Percentiles rank a stretch among this genome's conserved stretches.
phyloP scores from a whole-genome alignment of 2,329 filamentous ascomycete genomes.

The Metarhizium anisopliae region DNA sequence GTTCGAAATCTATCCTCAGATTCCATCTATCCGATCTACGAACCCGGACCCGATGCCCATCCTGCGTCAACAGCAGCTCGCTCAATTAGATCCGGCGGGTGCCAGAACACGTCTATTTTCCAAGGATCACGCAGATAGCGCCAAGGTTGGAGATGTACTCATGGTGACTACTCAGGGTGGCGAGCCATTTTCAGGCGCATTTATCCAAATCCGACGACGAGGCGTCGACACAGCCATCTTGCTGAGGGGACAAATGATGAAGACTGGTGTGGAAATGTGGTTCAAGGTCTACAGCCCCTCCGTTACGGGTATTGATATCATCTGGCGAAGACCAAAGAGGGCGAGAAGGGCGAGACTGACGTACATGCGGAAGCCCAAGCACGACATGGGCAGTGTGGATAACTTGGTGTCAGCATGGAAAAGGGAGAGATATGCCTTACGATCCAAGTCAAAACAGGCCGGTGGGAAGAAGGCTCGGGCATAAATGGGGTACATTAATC shows the following conservation, averaged over 20 bases:
- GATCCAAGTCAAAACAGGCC: slow-evolving; percentile 23
- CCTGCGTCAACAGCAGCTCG: slow-evolving; percentile 61
- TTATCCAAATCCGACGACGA: slow-evolving; percentile 77
- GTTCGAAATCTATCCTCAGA: slow-evolving; percentile 47
- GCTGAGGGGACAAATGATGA: slow-evolving; percentile 76
- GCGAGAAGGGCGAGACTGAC: slow-evolving; percentile 80
- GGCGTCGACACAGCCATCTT: slow-evolving; percentile 84
- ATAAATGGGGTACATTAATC: slow-evolving; percentile 4
- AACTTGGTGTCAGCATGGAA: slow-evolving; percentile 55
- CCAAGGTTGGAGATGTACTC: slow-evolving; percentile 80
- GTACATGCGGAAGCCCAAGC: slow-evolving; percentile 81
- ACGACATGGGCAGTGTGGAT: slow-evolving; percentile 82
- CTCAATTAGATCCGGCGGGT: slow-evolving; percentile 73
- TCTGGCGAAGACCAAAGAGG: slow-evolving; percentile 77
- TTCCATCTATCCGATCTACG: slow-evolving; percentile 43
- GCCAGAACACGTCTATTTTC: slow-evolving; percentile 76
- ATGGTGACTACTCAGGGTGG: slow-evolving; percentile 73
- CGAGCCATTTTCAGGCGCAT: slow-evolving; percentile 85
- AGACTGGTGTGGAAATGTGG: slow-evolving; percentile 92
- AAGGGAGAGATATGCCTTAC: slow-evolving; percentile 33
- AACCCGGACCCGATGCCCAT: slow-evolving; percentile 60
- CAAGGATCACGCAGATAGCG: slow-evolving; percentile 65
- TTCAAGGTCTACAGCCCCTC: slow-evolving; percentile 90
- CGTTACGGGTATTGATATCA: slow-evolving; percentile 84
- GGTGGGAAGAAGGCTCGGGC: slow-evolving; percentile 15